Evolutionary conservation across 768 basidiomycete genomes (phyloP), one percentile per base, ranked within the genome.

Genomic region (Serpula lacrymans): DNA sequence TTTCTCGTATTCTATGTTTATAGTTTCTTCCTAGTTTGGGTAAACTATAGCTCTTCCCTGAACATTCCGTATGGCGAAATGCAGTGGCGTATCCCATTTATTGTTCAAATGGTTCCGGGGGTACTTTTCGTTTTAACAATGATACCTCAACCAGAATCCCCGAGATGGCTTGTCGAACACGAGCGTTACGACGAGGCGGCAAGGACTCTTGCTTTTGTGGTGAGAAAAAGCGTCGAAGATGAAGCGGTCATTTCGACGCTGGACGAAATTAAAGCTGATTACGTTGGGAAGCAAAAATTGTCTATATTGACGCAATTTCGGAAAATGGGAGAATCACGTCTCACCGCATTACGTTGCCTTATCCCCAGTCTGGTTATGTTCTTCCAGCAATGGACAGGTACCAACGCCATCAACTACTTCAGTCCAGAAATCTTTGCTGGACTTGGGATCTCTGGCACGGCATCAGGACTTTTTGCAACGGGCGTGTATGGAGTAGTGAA

Each of bases 391-490:
- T 74, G 72, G 68, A 76, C 71, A 0, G 77, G 77, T 11, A 72
- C 72, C 10, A 77, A 78, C 46, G 67, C 74, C 3, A 72, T 78
- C 50, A 75, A 75, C 50, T 78, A 78, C 48, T 79, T 69, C 43
- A 70, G 70, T 46, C 77, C 77, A 0, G 51, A 67, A 28, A 72
- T 78, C 45, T 78, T 79, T 46, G 65, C 66, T 3, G 56, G 57
- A 26, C 58, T 78, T 12, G 77, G 77, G 2, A 67, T 77, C 17
- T 62, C 58, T 1, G 69, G 71, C 3, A 68, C 60, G 18, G 64
- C 50, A 6, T 57, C 71, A 4, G 67, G 62, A 13, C 59, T 79
- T 6, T 67, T 78, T 27, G 75, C 77, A 3, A 77, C 77, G 5
- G 77, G 77, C 45, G 48, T 59, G 44, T 65, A 63, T 37, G 60